Conservation (phyloP, 164 flowering plant genomes). For the Kalanchoe fedtschenkoi region DNA sequence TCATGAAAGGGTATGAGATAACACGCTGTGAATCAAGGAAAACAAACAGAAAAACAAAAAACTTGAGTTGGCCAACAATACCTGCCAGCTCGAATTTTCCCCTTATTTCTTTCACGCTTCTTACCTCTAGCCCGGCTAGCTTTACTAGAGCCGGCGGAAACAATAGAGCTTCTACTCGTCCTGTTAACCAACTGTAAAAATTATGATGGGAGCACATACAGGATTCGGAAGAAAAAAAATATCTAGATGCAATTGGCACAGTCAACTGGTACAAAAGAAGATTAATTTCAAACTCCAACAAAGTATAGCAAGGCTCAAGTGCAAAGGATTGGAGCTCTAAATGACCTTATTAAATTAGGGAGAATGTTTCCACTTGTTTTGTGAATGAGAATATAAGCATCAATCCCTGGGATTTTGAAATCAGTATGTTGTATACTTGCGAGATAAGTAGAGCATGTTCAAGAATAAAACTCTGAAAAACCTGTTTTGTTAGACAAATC, state of each 20-base stretch:
- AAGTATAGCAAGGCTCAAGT: too few species aligned
- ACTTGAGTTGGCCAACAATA: slow-evolving; percentile 15
- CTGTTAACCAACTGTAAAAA: slow-evolving; percentile 25
- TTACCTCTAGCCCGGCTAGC: slow-evolving; percentile 51
- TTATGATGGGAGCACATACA: not conserved
- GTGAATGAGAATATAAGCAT: not conserved
- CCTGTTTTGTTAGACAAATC: not conserved
- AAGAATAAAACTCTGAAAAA: too few species aligned
- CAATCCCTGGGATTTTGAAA: not conserved
- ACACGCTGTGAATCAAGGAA: not conserved
- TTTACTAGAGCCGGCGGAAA: slow-evolving; percentile 45
- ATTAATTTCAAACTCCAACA: too few species aligned
- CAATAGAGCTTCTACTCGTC: slow-evolving; percentile 48
- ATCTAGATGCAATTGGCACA: too few species aligned
- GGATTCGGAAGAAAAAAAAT: not conserved
- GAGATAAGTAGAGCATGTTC: too few species aligned
- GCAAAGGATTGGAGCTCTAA: too few species aligned
- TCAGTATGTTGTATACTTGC: too few species aligned
- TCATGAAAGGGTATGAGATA: slow-evolving; percentile 10
- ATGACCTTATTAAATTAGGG: too few species aligned
- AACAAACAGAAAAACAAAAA: not conserved
- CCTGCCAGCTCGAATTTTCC: slow-evolving; percentile 98
- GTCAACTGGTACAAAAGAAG: too few species aligned
- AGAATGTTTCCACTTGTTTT: too few species aligned
- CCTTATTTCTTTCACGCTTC: slow-evolving; percentile 64